Percentiles rank a stretch among this genome's conserved stretches.
These are phyloP conservation scores for Fagopyrum tataricum DNA, from an alignment of 148 eudicot species.

Conservation along the genomic window DNA sequence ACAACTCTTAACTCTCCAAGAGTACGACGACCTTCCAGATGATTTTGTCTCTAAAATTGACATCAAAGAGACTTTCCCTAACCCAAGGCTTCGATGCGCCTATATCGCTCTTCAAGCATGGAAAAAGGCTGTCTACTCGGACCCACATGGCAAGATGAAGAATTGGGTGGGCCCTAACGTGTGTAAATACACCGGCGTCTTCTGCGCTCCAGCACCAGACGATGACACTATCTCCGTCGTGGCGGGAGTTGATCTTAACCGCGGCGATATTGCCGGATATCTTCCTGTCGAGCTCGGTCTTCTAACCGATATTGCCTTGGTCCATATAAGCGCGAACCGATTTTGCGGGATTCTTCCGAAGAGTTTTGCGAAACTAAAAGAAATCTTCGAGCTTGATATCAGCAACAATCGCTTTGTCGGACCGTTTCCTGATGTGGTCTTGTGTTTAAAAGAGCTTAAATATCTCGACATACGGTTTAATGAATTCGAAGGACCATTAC, in stretches of 20 bases:
- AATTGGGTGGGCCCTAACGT: constrained; percentile 71
- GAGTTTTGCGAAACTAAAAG: constrained; percentile 22
- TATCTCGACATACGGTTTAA: constrained; percentile 66
- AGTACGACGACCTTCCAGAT: constrained; percentile 24
- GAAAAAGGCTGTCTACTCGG: constrained; percentile 59
- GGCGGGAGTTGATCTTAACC: constrained; percentile 64
- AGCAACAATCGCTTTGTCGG: constrained; percentile 69
- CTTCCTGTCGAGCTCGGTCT: constrained; percentile 49
- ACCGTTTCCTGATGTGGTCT: constrained; percentile 38
- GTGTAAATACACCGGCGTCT: constrained; percentile 54
- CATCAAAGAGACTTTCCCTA: constrained; percentile 28
- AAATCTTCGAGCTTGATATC: constrained; percentile 52
- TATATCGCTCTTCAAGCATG: constrained; percentile 61
- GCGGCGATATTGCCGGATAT: constrained; percentile 37
- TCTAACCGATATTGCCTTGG: constrained; percentile 51
- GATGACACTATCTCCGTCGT: constrained; percentile 42
- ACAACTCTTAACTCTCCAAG: constrained; percentile 28
- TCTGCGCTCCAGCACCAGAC: constrained; percentile 54
- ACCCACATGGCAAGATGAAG: constrained; percentile 31
- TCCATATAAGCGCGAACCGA: constrained; percentile 67
- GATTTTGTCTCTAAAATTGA: constrained; percentile 15
- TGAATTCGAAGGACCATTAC: constrained; percentile 63
- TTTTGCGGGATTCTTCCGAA: constrained; percentile 47
- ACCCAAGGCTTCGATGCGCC: constrained; percentile 50
- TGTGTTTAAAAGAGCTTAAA: constrained; percentile 24